Evolutionary conservation across 805 yeast genomes (phyloP), one percentile per base, ranked within the genome.

Genomic region (Pichia thaimueangensis): DNA sequence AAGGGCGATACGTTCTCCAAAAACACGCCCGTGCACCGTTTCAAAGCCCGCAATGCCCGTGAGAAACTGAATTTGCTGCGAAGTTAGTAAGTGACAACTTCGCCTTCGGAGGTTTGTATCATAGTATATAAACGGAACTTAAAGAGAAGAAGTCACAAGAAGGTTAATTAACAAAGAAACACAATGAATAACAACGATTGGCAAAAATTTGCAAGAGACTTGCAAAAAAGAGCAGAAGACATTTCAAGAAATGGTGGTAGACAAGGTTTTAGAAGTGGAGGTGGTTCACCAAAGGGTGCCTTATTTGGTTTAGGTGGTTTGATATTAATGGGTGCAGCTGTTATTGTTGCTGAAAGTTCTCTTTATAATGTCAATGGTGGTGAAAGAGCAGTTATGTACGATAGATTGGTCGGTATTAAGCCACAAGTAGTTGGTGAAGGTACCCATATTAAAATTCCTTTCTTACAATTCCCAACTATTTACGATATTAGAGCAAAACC

Each of bases 401-500:
- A 95, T 21, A 79, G 98, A 59, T 39, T 88, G 22, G 73, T 78
- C 38, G 98, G 98, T 59, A 81, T 93, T 37, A 84, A 80, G 58
- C 80, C 89, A 15, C 75, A 71, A 47, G 86, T 93, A 50, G 87
- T 81, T 61, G 77, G 77, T 37, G 98, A 93, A 69, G 98, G 98
- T 53, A 93, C 98, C 2, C 98, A 93, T 67, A 71, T 93, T 53
- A 82, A 87, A 38, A 70, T 91, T 50, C 98, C 98, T 31, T 89
- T 97, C 89, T 66, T 93, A 42, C 97, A 93, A 65, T 83, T 86
- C 38, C 96, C 98, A 31, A 73, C 88, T 38, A 77, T 88, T 40
- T 93, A 84, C 64, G 97, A 93, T 61, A 95, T 93, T 47, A 79
- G 98, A 57, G 97, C 98, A 36, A 91, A 87, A 62, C 98, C 98